These are phyloP conservation scores for Epichloe scottii DNA, from an alignment of 2,329 filamentous ascomycete genomes.

Conservation along the genomic window DNA sequence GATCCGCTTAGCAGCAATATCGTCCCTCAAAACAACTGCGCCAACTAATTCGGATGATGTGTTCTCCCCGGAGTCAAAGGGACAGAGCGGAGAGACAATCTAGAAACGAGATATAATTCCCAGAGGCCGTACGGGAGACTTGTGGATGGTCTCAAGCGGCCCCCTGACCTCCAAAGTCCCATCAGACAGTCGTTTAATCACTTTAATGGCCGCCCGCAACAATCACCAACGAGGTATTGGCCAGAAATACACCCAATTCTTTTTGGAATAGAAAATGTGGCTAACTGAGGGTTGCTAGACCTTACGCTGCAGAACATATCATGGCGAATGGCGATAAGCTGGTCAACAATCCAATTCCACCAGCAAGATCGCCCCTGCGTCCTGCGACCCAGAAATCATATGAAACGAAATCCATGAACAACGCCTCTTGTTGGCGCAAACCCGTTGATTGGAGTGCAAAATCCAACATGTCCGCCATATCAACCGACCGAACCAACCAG, in stretches of 20 bases:
- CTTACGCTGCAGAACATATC: not conserved
- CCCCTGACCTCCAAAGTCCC: slow-evolving; percentile 3
- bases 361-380: slow-evolving; percentile 2
- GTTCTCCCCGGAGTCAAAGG: not conserved
- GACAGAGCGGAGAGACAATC: not conserved
- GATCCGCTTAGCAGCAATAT: not conserved
- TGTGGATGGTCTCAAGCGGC: not conserved
- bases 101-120: not conserved
- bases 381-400: not conserved
- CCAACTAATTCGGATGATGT: not conserved
- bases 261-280: not conserved
- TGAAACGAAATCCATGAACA: not conserved
- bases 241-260: not conserved
- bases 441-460: slow-evolving; percentile 1
- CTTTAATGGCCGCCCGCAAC: not conserved
- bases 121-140: not conserved
- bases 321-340: not conserved
- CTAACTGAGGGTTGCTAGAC: not conserved
- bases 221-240: slow-evolving; percentile 2
- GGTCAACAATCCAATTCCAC: not conserved
- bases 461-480: not conserved
- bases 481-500: not conserved
- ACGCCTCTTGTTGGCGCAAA: slow-evolving; percentile 1
- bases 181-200: slow-evolving; percentile 2
- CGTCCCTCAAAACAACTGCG: not conserved